Evolutionary conservation across 768 basidiomycete genomes (phyloP).

Genomic region (Lactarius indigo): DNA sequence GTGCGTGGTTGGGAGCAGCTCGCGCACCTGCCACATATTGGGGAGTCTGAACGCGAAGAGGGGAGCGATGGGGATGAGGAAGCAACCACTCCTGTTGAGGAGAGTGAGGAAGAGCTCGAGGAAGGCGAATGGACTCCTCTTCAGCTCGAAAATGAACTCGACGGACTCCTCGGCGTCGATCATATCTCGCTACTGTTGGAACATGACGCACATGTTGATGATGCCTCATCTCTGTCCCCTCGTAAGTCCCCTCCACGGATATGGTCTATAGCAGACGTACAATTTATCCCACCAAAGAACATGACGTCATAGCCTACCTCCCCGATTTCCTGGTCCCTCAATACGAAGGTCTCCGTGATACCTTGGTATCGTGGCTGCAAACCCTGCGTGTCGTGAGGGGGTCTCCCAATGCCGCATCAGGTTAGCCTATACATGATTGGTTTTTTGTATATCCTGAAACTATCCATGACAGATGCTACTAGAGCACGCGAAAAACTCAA

Average conservation of each 20-base stretch:
- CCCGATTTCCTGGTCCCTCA: slow-evolving; percentile 75
- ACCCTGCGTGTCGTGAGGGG: slow-evolving; percentile 55
- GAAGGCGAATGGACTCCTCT: slow-evolving; percentile 60
- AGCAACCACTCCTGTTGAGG: slow-evolving; percentile 17
- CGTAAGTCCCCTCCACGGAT: slow-evolving; percentile 46
- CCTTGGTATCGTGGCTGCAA: slow-evolving; percentile 58
- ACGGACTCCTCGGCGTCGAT: slow-evolving; percentile 57
- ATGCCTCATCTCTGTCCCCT: slow-evolving; percentile 35
- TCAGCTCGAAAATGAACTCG: slow-evolving; percentile 56
- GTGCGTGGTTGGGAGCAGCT: slow-evolving; percentile 89
- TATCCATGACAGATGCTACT: slow-evolving; percentile 45
- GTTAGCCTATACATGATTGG: slow-evolving; percentile 29
- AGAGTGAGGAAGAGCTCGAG: slow-evolving; percentile 39
- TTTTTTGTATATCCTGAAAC: not conserved
- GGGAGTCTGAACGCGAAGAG: slow-evolving; percentile 55
- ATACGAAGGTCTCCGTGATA: slow-evolving; percentile 65
- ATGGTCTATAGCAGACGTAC: not conserved
- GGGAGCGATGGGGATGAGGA: slow-evolving; percentile 35
- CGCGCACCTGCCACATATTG: slow-evolving; percentile 66
- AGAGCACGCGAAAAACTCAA: slow-evolving; percentile 59
- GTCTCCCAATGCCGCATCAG: slow-evolving; percentile 38
- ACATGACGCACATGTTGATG: slow-evolving; percentile 65
- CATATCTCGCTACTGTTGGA: slow-evolving; percentile 71
- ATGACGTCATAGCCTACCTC: slow-evolving; percentile 75
- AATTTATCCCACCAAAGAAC: slow-evolving; percentile 52